Evolutionary conservation across 371 early-diverging fungal genomes (phyloP), one percentile per base, ranked within the genome.

Genomic region (Apophysomyces variabilis): DNA sequence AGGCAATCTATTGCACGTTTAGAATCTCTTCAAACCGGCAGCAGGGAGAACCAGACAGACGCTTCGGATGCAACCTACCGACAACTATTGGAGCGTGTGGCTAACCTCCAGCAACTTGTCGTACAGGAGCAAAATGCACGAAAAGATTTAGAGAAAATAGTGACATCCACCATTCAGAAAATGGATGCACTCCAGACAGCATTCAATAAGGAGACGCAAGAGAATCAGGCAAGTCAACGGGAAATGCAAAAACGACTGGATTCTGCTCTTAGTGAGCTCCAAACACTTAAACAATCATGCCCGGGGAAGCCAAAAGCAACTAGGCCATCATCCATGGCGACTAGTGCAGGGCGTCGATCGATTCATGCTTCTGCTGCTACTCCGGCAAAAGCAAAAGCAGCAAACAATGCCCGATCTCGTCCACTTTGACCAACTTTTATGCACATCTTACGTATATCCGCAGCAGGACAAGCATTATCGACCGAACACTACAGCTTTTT

Each of bases 241-340:
- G 35, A 39, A 39, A 43, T 69, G 16, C 65, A 65, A 21, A 57
- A 18, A 5, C 44, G 43, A 38, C 44, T 65, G 13, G 58, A 65
- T 46, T 54, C 21, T 8, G 37, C 63, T 16, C 41, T 62, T 47
- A 54, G 38, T 7, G 65, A 65, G 36, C 57, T 65, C 13, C 41
- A 58, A 11, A n/a, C 37, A 9, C 65, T 58, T 14, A 57, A 45
- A 45, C n/a, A 13, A 16, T 45, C 46, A 5, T 18, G 46, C 13
- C 46, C 13, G 46, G 46, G 46, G 13, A 45, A 45, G 16, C 46
- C 46, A 45, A 12, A 45, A 41, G 32, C 37, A 43, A 43, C 47
- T 12, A 61, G 4, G n/a, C 4, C 44, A 61, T 11, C 62, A 61
- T 0, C 47, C 4, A 5, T 50, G 35, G 16, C 62, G 9, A 21